Base-by-base conservation (phyloP, 2,329 filamentous ascomycete genomes). In the Talaromyces sp. region DNA sequence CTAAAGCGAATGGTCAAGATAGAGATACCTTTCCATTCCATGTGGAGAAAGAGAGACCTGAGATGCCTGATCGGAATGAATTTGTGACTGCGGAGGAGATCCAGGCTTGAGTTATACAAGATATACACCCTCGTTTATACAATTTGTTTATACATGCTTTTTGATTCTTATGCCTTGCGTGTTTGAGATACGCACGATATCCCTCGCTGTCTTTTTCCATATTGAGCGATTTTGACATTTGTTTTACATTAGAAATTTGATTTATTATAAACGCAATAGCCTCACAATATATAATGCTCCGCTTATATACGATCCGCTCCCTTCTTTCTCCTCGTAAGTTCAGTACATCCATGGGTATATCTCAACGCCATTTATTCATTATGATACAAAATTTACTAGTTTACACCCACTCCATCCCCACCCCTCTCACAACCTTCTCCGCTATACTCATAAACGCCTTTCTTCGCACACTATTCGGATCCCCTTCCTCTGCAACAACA, bases 401-500 rank as follows among this genome's bases (percentile, higher is more conserved):
- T 64, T 54, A 76, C 33, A 68, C 72, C 78, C 78, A 81, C 56
- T 75, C 69, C 60, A 84, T 62, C 3, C 78, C 81, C 62, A 83
- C 75, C 66, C 78, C 80, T 47, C 63, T 71, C 7, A 77, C 81
- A 10, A 87, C 77, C 66, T 81, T 76, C 61, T 84, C 80, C 1
- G 91, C 91, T 74, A 97, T 88, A 19, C 83, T 80, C 65, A 89
- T 78, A 74, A 97, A 99, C 0, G 88, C 87, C 62, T 83, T 80
- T 0, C 91, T 89, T 70, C 91, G 86, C 37, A 86, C 84, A 70
- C 92, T 93, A 1, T 87, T 75, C 24, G 75, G 73, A 35, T 73
- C 75, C 9, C 69, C 83, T 8, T 94, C 92, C 76, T 96, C 92
- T 1, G 92, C 86, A 2, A 97, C 92, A 0, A 98, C 91, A 0